A percentile compares a stretch with the other conserved stretches of the same genome.
phyloP scores from a whole-genome alignment of 768 basidiomycete genomes.

The Leccinum pellstonianum region DNA sequence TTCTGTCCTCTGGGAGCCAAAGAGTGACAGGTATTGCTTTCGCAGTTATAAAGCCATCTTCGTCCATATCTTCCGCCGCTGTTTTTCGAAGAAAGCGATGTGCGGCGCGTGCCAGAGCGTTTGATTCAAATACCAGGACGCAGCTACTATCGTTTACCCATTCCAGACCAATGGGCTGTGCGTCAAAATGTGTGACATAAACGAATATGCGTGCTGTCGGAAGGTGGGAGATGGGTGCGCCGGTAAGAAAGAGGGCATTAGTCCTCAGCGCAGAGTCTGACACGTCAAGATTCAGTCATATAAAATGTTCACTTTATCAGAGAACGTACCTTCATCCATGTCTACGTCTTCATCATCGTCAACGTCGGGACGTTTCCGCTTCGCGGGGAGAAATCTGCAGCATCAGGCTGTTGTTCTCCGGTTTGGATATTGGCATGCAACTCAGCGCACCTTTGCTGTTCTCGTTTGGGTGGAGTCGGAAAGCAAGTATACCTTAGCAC shows the following conservation, averaged over 20 bases:
- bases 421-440: conserved; percentile 35
- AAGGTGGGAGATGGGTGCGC: conserved; percentile 70
- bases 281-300: neutral
- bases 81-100: conserved; percentile 52
- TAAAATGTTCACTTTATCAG: conserved; percentile 6
- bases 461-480: conserved; percentile 62
- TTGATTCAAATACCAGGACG: conserved; percentile 69
- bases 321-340: conserved; percentile 31
- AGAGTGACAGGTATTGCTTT: conserved; percentile 69
- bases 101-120: conserved; percentile 50
- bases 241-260: conserved; percentile 72
- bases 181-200: conserved; percentile 77
- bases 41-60: conserved; percentile 58
- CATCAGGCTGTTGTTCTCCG: conserved; percentile 46
- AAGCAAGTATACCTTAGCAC: conserved; percentile 73
- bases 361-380: conserved; percentile 49
- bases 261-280: conserved; percentile 50
- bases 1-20: conserved; percentile 80
- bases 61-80: conserved; percentile 47
- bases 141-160: conserved; percentile 87
- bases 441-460: conserved; percentile 71
- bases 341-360: conserved; percentile 40
- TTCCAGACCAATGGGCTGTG: conserved; percentile 72
- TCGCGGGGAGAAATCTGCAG: conserved; percentile 30
- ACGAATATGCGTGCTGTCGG: conserved; percentile 78